A percentile compares a stretch with the other conserved stretches of the same genome.
phyloP scores from a whole-genome alignment of 495 filamentous ascomycete species.

The Parathielavia hyrcaniae region DNA sequence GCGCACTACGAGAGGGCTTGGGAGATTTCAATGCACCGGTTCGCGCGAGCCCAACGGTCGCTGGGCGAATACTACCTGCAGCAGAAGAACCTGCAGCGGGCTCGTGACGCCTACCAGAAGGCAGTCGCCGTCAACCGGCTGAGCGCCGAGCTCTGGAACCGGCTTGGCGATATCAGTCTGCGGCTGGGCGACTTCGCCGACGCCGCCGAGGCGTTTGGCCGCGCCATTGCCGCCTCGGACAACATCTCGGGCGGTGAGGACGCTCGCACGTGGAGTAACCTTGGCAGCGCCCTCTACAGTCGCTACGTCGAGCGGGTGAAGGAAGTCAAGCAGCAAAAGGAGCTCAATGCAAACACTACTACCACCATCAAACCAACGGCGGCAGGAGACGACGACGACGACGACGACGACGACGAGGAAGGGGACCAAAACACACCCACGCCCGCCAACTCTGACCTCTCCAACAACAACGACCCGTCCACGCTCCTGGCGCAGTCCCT shows the following conservation, averaged over 20 bases:
- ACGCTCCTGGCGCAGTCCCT: slow-evolving; percentile 68
- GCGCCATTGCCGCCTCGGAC: slow-evolving; percentile 52
- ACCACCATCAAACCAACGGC: not conserved
- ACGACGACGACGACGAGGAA: slow-evolving; percentile 28
- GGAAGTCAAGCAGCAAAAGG: slow-evolving; percentile 32
- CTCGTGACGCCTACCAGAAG: slow-evolving; percentile 68
- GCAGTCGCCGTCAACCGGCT: slow-evolving; percentile 73
- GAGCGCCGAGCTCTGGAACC: slow-evolving; percentile 78
- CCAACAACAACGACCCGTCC: slow-evolving; percentile 51
- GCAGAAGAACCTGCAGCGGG: slow-evolving; percentile 56
- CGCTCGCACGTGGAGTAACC: slow-evolving; percentile 89
- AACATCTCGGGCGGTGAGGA: slow-evolving; percentile 73
- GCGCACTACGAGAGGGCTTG: slow-evolving; percentile 77
- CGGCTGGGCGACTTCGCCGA: slow-evolving; percentile 67
- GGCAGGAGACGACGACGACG: slow-evolving; percentile 17
- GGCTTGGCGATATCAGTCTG: slow-evolving; percentile 80
- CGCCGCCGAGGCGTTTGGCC: slow-evolving; percentile 79
- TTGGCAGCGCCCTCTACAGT: slow-evolving; percentile 68
- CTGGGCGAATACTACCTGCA: slow-evolving; percentile 71
- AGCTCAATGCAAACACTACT: slow-evolving; percentile 9
- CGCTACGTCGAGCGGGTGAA: slow-evolving; percentile 39
- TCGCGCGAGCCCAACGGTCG: slow-evolving; percentile 79
- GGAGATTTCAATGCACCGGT: slow-evolving; percentile 74
- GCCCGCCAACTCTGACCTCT: not conserved
- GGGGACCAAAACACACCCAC: not conserved